Evolutionary conservation across 306 rosid species (phyloP).

Genomic region (Prunus dulcis): DNA sequence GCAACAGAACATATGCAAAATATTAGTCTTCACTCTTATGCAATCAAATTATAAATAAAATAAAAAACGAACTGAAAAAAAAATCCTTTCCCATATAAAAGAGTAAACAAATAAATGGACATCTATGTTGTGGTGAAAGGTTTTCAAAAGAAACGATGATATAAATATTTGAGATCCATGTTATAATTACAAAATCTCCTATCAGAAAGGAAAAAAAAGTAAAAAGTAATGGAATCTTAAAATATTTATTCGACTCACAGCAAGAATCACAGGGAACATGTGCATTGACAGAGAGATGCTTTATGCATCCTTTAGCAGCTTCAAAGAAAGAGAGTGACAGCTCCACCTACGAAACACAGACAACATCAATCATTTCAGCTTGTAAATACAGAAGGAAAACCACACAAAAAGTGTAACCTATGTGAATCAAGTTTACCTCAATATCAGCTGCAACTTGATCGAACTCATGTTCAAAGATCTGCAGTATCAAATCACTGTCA

Average conservation of each 20-base stretch:
- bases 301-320: slow-evolving; percentile 87
- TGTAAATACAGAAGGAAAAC: slow-evolving; percentile 18
- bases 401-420: slow-evolving; percentile 17
- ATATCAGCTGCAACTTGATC: slow-evolving; percentile 58
- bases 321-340: slow-evolving; percentile 70
- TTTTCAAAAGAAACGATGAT: not conserved
- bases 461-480: slow-evolving; percentile 80
- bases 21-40: not conserved
- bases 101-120: not conserved
- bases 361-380: slow-evolving; percentile 22
- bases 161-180: not conserved
- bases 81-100: not conserved
- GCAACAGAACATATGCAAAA: not conserved
- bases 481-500: slow-evolving; percentile 26
- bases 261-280: slow-evolving; percentile 78
- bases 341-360: slow-evolving; percentile 52
- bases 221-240: not conserved
- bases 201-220: not conserved
- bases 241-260: slow-evolving; percentile 48
- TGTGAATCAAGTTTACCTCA: slow-evolving; percentile 54
- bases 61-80: not conserved
- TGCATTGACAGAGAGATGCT: slow-evolving; percentile 63
- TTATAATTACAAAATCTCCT: not conserved
- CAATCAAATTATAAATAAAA: not conserved
- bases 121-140: not conserved